Evolutionary conservation across 2,329 filamentous ascomycete genomes (phyloP), one percentile per base, ranked within the genome.

Genomic region (Sarocladium oryzae): DNA sequence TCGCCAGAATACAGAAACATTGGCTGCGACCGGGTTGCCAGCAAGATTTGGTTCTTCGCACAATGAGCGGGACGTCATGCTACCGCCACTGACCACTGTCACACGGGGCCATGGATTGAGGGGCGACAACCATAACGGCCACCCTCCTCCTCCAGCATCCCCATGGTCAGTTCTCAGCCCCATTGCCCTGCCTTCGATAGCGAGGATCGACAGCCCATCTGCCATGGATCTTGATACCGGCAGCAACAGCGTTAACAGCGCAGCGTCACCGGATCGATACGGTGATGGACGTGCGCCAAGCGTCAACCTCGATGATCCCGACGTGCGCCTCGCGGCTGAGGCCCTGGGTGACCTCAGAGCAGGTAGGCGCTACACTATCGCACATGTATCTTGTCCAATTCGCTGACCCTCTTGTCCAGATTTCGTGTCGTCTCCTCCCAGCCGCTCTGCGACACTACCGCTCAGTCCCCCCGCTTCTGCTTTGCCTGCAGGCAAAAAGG

Each of bases 331-430:
- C 58, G 87, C 87, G 21, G 87, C 87, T 26, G 85, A 90, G 66
- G 87, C 87, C 7, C 71, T 91, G 13, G 86, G 86, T 46, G 85
- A 88, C 58, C 74, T 91, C 54, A 78, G 84, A 68, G 83, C 86
- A 60, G 85, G 86, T 89, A 28, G 26, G 40, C 13, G 5, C 9
- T 16, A 16, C 40, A 4, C 26, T 43, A 3, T 11, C 16, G 13
- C 16, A 20, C 16, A 71, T 63, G 77, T 67, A 16, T 38, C 41
- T n/a, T n/a, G 35, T 49, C 21, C 32, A 24, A 13, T 21, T 10
- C 7, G 37, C 37, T 24, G 16, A 52, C 21, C 23, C 15, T 33
- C 6, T 16, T 24, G 15, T 23, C 45, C 18, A 86, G 82, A 88
- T 61, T 86, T 84, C 56, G 76, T 84, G 45, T 84, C 84, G 50